Conservation (phyloP, 179 eudicot species). For the Heliamphora pulchella region DNA sequence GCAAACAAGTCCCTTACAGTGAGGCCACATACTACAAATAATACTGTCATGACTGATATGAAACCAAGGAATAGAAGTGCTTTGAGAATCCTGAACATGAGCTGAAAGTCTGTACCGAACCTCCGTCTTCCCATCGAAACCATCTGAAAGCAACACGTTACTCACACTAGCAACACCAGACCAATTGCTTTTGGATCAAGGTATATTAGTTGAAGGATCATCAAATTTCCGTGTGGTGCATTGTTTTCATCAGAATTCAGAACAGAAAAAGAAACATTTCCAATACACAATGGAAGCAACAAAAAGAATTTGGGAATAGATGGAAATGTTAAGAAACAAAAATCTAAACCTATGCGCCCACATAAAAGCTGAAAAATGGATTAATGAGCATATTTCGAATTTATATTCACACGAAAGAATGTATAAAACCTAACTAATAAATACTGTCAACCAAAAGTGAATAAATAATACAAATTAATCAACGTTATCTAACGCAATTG, state of each 20-base stretch:
- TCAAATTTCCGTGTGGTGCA: background rate
- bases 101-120: slow-evolving; percentile 95
- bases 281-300: background rate
- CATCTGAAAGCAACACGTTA: slow-evolving; percentile 40
- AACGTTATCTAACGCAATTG: background rate
- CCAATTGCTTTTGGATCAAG: background rate
- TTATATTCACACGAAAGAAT: background rate
- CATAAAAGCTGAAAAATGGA: no score
- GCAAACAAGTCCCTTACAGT: slow-evolving; percentile 66
- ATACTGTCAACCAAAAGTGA: background rate
- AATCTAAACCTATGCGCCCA: background rate
- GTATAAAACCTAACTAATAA: background rate
- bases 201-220: no score
- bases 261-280: background rate
- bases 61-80: slow-evolving; percentile 84
- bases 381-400: no score
- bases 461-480: background rate
- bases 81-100: slow-evolving; percentile 89
- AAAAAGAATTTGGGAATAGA: background rate
- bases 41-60: slow-evolving; percentile 71
- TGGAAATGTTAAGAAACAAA: background rate
- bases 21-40: slow-evolving; percentile 66
- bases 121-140: slow-evolving; percentile 90
- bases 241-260: background rate
- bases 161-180: slow-evolving; percentile 10